These are phyloP conservation scores for Termitomyces sp. DNA, from an alignment of 768 basidiomycete species.

Conservation along the genomic window DNA sequence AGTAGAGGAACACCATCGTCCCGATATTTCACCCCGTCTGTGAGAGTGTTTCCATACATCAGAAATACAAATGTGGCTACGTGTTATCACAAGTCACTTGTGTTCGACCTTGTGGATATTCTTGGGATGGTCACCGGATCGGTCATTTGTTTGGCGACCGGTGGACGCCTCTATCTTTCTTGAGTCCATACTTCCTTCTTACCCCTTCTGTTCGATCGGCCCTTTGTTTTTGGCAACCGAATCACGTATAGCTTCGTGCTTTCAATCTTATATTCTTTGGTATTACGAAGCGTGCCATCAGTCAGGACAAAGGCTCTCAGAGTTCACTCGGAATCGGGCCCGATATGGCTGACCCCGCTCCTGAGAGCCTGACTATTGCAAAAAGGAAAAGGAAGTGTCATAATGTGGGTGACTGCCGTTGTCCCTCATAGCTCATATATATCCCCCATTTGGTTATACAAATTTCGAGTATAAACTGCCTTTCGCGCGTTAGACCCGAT, in stretches of 20 bases:
- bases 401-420: conserved; percentile 5
- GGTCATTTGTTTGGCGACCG: conserved; percentile 17
- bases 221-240: conserved; percentile 5
- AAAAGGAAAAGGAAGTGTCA: conserved; percentile 12
- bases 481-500: neutral
- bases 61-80: neutral
- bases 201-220: conserved; percentile 7
- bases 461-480: conserved; percentile 11
- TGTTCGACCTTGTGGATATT: too few relatives aligned
- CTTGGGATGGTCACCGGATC: conserved; percentile 16
- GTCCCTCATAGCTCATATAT: conserved; percentile 2
- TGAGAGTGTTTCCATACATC: neutral
- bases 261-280: conserved; percentile 1
- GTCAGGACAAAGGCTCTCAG: conserved; percentile 5
- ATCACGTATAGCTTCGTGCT: conserved; percentile 3
- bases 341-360: conserved; percentile 9
- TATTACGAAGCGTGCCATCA: conserved; percentile 10
- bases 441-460: conserved; percentile 11
- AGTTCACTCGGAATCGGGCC: conserved; percentile 11
- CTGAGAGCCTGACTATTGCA: conserved; percentile 4
- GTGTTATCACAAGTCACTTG: neutral
- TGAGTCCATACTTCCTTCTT: conserved; percentile 3
- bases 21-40: conserved; percentile 8
- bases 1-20: conserved; percentile 1
- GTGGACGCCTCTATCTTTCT: conserved; percentile 11